phyloP scores from a whole-genome alignment of 2,329 filamentous ascomycete genomes.

The Calonectria ilicicola region DNA sequence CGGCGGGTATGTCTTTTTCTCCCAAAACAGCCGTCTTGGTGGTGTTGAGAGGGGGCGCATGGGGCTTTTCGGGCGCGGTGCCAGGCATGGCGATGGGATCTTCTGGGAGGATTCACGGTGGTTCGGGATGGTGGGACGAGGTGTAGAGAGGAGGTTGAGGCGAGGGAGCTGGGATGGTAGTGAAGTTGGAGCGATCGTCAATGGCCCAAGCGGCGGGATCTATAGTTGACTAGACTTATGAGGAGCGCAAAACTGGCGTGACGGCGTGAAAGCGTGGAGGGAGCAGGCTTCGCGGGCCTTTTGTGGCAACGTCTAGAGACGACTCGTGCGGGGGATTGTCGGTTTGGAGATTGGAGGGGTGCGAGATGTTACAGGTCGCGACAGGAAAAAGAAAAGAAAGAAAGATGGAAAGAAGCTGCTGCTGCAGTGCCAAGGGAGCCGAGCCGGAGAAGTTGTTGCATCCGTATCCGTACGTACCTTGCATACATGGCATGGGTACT shows the following conservation, averaged over 20 bases:
- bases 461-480: not conserved
- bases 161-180: not conserved
- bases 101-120: not conserved
- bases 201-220: not conserved
- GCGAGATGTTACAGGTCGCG: not conserved
- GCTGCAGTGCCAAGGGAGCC: not conserved
- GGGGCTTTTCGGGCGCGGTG: slow-evolving; percentile 33
- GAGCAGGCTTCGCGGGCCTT: too few relatives aligned
- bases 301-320: not conserved
- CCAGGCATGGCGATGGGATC: slow-evolving; percentile 33
- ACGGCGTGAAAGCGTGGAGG: not conserved
- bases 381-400: not conserved
- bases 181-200: not conserved
- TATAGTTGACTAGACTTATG: not conserved
- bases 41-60: slow-evolving; percentile 36
- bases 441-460: not conserved
- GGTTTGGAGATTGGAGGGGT: not conserved
- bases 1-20: slow-evolving; percentile 57
- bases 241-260: not conserved
- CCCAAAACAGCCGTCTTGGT: slow-evolving; percentile 27
- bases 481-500: too few relatives aligned
- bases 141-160: not conserved
- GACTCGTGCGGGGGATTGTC: not conserved
- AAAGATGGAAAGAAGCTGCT: not conserved
- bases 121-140: not conserved